These are phyloP conservation scores for Warburgia ugandensis DNA, from an alignment of 164 flowering plant species.

Conservation along the genomic window DNA sequence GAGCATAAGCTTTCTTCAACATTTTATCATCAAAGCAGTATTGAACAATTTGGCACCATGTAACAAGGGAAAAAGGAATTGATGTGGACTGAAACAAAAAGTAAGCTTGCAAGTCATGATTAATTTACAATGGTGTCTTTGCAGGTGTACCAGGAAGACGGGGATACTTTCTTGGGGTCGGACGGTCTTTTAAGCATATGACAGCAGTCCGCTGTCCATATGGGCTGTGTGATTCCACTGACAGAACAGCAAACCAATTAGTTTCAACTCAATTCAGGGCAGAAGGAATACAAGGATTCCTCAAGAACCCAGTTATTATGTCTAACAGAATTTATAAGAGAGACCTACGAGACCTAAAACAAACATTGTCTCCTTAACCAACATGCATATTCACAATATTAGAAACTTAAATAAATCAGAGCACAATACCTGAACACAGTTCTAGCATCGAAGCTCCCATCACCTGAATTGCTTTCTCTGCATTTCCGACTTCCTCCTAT, in stretches of 20 bases:
- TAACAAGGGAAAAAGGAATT: too few species aligned
- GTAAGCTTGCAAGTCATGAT: too few species aligned
- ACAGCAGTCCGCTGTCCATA: conserved; percentile 81
- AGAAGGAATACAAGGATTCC: not conserved
- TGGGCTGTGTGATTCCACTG: conserved; percentile 87
- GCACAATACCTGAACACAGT: conserved; percentile 35
- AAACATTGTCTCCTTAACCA: not conserved
- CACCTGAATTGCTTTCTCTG: conserved; percentile 59
- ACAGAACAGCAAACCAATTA: conserved; percentile 2
- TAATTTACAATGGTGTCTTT: conserved; percentile 52
- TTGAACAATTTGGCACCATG: too few species aligned
- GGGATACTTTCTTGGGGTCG: conserved; percentile 78
- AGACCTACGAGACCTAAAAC: not conserved
- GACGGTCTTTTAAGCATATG: conserved; percentile 48
- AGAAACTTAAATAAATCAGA: not conserved
- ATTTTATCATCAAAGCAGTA: too few species aligned
- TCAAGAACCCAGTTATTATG: not conserved
- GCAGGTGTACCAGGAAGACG: conserved; percentile 81
- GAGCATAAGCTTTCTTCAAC: too few species aligned
- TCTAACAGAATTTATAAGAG: too few species aligned
- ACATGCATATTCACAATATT: not conserved
- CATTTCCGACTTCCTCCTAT: conserved; percentile 69
- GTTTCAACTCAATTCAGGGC: not conserved
- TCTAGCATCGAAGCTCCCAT: conserved; percentile 74
- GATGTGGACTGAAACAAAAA: too few species aligned